phyloP scores from a whole-genome alignment of 1,284 basidiomycete genomes.

The Naganishia liquefaciens region DNA sequence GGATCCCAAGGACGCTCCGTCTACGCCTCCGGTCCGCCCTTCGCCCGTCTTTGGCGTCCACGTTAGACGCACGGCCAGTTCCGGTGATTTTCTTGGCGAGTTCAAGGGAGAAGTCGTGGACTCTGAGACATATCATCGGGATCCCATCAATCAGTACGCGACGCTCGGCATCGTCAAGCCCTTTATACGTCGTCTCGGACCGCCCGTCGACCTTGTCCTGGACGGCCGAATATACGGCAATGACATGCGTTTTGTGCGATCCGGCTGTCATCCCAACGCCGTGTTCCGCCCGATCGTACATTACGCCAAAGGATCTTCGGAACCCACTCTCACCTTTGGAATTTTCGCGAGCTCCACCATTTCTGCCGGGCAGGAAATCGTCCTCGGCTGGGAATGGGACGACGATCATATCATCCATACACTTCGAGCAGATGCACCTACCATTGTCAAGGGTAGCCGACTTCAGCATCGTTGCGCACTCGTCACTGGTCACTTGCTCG shows the following conservation, averaged over 20 bases:
- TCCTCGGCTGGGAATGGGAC: slow-evolving; percentile 96
- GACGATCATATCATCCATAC: slow-evolving; percentile 84
- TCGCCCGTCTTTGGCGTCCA: slow-evolving; percentile 46
- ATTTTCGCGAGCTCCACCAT: slow-evolving; percentile 80
- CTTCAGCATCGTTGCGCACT: slow-evolving; percentile 65
- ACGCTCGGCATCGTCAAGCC: slow-evolving; percentile 59
- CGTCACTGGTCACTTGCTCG: slow-evolving; percentile 70
- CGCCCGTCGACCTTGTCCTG: slow-evolving; percentile 76
- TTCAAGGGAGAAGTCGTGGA: slow-evolving; percentile 49
- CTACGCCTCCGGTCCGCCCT: slow-evolving; percentile 40
- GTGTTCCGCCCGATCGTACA: slow-evolving; percentile 69
- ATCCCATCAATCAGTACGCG: slow-evolving; percentile 61
- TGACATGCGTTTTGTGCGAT: slow-evolving; percentile 73
- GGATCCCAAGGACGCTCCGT: slow-evolving; percentile 20
- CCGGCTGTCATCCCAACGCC: slow-evolving; percentile 85
- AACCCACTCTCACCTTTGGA: slow-evolving; percentile 66
- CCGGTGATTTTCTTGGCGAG: slow-evolving; percentile 49
- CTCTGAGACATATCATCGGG: slow-evolving; percentile 47
- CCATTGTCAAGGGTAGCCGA: slow-evolving; percentile 39
- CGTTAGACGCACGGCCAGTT: slow-evolving; percentile 38
- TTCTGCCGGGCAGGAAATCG: slow-evolving; percentile 78
- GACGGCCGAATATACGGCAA: slow-evolving; percentile 79
- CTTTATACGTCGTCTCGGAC: slow-evolving; percentile 77
- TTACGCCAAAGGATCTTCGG: slow-evolving; percentile 42
- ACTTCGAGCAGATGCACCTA: slow-evolving; percentile 53